Base-by-base conservation (phyloP, 1,284 basidiomycete genomes). In the Trametes versicolor region DNA sequence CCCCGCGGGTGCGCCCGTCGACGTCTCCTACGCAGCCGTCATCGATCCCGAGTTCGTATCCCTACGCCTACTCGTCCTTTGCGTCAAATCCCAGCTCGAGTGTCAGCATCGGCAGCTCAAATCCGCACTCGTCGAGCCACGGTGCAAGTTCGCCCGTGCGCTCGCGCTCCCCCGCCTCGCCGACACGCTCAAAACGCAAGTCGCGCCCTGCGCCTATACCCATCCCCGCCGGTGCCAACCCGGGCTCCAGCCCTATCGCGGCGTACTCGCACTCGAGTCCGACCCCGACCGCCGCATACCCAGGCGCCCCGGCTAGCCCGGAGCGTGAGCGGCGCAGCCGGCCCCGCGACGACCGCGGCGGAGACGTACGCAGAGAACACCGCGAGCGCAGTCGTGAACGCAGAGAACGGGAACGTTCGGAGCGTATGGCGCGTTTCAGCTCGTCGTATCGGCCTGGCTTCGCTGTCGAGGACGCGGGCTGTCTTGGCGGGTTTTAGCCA, bases 311-410 rank as follows among this genome's bases (percentile, higher is more conserved):
- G 64, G 64, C 67, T 8, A 69, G 67, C 48, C 67, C 67, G 67
- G 55, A 56, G 43, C 68, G 68, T 63, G 68, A 70, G 53, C 64
- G 67, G 45, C 57, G 67, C 57, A 66, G 62, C 47, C 56, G 65
- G 36, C 59, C 58, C 19, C 62, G 58, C 57, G 63, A 64, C 67
- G 63, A 67, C 2, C 57, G 59, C 47, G 58, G 69, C 21, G 56
- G 59, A 27, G 65, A 68, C 8, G 53, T 61, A 1, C 34, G 34
- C 13, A 49, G 34, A n/a, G 56, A 69, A 29, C 66, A 68, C 37
- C 63, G 71, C 48, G 71, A 73, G 58, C 34, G 76, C 67, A 60
- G 72, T 70, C 64, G 71, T 51, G 56, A 72, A 62, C 50, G 73
- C 58, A 43, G 71, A 66, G 70, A 70, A 15, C 53, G 65, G 51